A percentile compares a stretch with the other conserved stretches of the same genome.
These are phyloP conservation scores for Salix exigua DNA, from an alignment of 345 rosid species.

Conservation along the genomic window DNA sequence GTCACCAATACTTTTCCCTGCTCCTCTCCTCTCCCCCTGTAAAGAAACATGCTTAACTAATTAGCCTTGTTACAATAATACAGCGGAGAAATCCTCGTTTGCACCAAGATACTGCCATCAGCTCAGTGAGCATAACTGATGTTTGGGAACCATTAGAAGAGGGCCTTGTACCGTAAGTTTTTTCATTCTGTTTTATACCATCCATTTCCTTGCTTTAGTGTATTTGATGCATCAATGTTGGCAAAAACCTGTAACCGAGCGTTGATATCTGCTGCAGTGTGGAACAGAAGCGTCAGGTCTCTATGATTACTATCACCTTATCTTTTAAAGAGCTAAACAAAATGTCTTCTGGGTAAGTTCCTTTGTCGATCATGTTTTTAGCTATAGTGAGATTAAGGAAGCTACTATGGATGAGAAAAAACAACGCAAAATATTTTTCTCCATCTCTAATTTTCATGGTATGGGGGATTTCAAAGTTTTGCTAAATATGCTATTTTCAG, in stretches of 20 bases:
- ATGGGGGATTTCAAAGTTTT: background rate
- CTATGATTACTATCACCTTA: slow-evolving; percentile 85
- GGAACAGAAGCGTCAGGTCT: slow-evolving; percentile 90
- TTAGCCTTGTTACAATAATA: slow-evolving; percentile 8
- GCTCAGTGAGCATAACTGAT: slow-evolving; percentile 89
- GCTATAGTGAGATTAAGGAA: background rate
- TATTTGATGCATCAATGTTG: background rate
- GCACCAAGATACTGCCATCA: slow-evolving; percentile 84
- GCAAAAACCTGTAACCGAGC: background rate
- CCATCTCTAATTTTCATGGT: background rate
- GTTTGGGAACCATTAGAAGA: slow-evolving; percentile 96
- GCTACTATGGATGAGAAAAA: background rate
- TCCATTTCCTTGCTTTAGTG: background rate
- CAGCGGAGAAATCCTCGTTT: slow-evolving; percentile 74
- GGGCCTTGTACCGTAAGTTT: slow-evolving; percentile 81
- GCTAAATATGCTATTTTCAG: background rate
- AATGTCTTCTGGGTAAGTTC: slow-evolving; percentile 75
- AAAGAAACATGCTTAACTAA: background rate
- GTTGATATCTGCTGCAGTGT: slow-evolving; percentile 59
- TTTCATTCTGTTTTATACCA: background rate
- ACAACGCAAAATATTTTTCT: too few species aligned
- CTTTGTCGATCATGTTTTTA: background rate
- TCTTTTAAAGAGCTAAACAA: slow-evolving; percentile 64
- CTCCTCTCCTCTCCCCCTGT: background rate
- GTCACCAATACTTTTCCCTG: background rate